phyloP scores from a whole-genome alignment of 345 rosid genomes.

The Camelina hispida region DNA sequence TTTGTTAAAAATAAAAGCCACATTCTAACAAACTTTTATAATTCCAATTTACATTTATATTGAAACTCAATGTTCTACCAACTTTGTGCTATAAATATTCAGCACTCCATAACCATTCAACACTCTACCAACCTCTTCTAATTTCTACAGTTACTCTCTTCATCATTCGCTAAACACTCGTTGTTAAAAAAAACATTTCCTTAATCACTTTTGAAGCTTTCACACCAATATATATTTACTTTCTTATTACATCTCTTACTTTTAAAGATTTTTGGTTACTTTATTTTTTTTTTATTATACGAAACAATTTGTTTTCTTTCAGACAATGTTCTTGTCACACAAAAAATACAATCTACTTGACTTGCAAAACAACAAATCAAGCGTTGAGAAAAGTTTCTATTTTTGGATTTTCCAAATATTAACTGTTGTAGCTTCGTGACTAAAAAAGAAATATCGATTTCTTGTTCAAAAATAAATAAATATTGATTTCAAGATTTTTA shows the following conservation, averaged over 20 bases:
- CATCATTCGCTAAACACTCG: slow-evolving; percentile 3
- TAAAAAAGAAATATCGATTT: too few relatives aligned
- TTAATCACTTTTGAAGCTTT: slow-evolving; percentile 11
- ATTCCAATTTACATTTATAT: not conserved
- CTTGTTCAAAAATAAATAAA: not conserved
- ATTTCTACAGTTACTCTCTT: slow-evolving; percentile 23
- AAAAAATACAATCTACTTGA: slow-evolving; percentile 65
- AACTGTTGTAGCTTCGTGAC: slow-evolving; percentile 48
- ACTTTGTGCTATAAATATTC: slow-evolving; percentile 34
- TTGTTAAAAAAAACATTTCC: too few relatives aligned
- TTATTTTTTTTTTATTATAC: not conserved
- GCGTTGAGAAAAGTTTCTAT: slow-evolving; percentile 72
- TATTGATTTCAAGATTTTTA: not conserved
- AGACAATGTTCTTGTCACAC: slow-evolving; percentile 64
- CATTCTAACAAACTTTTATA: not conserved
- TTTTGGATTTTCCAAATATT: slow-evolving; percentile 92
- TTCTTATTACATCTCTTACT: not conserved
- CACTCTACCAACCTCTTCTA: slow-evolving; percentile 42
- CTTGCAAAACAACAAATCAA: slow-evolving; percentile 64
- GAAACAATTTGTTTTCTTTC: not conserved
- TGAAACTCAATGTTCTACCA: slow-evolving; percentile 11
- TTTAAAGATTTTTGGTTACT: not conserved
- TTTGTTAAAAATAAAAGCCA: slow-evolving; percentile 22
- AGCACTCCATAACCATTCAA: slow-evolving; percentile 21
- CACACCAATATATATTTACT: not conserved